These are phyloP conservation scores for Coleophoma eucalyptorum DNA, from an alignment of 2,329 filamentous ascomycete genomes.

Conservation along the genomic window DNA sequence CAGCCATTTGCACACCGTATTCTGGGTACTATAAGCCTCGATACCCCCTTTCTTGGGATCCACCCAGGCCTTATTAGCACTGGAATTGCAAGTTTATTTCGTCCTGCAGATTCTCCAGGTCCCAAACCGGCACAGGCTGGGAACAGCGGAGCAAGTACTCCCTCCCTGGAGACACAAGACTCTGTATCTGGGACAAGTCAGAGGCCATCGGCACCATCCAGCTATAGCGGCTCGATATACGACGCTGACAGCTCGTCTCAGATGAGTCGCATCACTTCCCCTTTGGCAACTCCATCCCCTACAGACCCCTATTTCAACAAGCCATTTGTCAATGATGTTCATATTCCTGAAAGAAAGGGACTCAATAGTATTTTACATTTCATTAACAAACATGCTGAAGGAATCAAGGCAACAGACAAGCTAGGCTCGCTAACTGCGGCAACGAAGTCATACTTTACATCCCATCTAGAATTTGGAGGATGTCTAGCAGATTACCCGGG, in stretches of 20 bases:
- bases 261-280: slow-evolving; percentile 18
- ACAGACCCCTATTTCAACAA: slow-evolving; percentile 70
- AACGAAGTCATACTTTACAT: slow-evolving; percentile 69
- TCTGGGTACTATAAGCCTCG: slow-evolving; percentile 76
- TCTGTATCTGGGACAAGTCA: slow-evolving; percentile 10
- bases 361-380: slow-evolving; percentile 70
- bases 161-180: slow-evolving; percentile 10
- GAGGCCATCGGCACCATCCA: slow-evolving; percentile 2
- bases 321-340: slow-evolving; percentile 70
- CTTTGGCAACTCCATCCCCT: slow-evolving; percentile 15
- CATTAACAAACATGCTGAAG: slow-evolving; percentile 74
- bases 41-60: slow-evolving; percentile 83
- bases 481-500: slow-evolving; percentile 73
- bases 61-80: slow-evolving; percentile 85
- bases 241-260: slow-evolving; percentile 16
- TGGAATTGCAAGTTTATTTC: slow-evolving; percentile 76
- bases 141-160: slow-evolving; percentile 11
- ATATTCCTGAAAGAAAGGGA: slow-evolving; percentile 64
- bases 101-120: slow-evolving; percentile 33
- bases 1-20: slow-evolving; percentile 66
- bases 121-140: slow-evolving; percentile 8
- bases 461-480: slow-evolving; percentile 79
- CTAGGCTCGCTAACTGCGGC: slow-evolving; percentile 46
- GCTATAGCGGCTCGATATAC: slow-evolving; percentile 14
- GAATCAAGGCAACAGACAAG: slow-evolving; percentile 35